Conservation (phyloP, 257 asterid genomes). For the Ligustrum vulgare region DNA sequence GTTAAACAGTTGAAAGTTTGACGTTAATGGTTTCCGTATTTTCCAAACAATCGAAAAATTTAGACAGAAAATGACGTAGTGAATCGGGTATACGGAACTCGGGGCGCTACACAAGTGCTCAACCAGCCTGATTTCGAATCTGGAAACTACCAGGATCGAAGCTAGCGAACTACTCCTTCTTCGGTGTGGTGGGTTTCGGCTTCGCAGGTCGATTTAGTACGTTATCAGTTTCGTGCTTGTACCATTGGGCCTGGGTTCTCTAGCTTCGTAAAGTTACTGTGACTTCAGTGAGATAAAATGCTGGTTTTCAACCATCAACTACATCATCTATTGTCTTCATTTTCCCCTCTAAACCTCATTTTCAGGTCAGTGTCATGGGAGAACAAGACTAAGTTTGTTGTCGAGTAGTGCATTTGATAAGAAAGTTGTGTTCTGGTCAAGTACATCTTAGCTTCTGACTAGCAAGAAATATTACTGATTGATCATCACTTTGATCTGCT, state of each 20-base stretch:
- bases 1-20: too few species aligned
- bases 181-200: too few species aligned
- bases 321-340: conserved; percentile 70
- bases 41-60: too few species aligned
- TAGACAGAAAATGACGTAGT: too few species aligned
- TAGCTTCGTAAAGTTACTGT: conserved; percentile 77
- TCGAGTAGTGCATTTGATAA: conserved; percentile 18
- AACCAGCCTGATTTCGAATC: too few species aligned
- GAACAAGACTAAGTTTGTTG: conserved; percentile 29
- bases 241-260: conserved; percentile 78
- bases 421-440: not conserved
- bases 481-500: not conserved
- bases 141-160: too few species aligned
- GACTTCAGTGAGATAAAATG: conserved; percentile 69
- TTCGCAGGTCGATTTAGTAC: conserved; percentile 19
- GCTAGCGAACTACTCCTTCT: too few species aligned
- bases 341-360: conserved; percentile 74
- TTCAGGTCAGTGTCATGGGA: conserved; percentile 30
- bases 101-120: too few species aligned
- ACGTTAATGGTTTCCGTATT: too few species aligned
- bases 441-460: not conserved
- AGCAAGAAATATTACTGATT: not conserved
- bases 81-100: too few species aligned
- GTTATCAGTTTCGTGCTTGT: conserved; percentile 65
- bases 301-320: conserved; percentile 69